Evolutionary conservation across 2,329 filamentous ascomycete genomes (phyloP).

Genomic region (Colletotrichum truncatum): DNA sequence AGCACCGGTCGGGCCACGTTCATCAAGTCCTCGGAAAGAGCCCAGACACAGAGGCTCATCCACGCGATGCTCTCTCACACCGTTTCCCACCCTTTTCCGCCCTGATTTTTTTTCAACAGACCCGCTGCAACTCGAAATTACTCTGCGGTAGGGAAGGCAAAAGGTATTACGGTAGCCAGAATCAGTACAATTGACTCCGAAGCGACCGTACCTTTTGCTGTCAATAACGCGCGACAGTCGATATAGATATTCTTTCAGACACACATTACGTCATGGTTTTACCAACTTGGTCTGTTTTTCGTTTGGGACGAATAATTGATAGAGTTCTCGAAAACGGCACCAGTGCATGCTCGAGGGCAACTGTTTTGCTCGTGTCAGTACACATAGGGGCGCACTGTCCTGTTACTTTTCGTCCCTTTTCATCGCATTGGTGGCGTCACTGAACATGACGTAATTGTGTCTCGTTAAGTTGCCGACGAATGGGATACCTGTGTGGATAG

Average conservation of each 20-base stretch:
- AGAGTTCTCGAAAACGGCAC: conserved; percentile 25
- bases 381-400: conserved; percentile 18
- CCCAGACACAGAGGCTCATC: neutral
- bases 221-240: neutral
- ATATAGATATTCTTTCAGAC: neutral
- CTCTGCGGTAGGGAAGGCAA: neutral
- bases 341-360: conserved; percentile 3
- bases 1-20: conserved; percentile 13
- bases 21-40: neutral
- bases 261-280: conserved; percentile 20
- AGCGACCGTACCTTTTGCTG: too few species aligned
- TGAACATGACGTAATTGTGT: conserved; percentile 27
- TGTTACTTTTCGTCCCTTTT: conserved; percentile 2
- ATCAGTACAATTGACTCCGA: neutral
- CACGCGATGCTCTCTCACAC: neutral
- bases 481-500: neutral
- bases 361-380: neutral
- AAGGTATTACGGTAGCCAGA: neutral
- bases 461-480: conserved; percentile 1
- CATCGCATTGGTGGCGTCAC: conserved; percentile 19
- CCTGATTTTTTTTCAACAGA: neutral
- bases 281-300: conserved; percentile 9
- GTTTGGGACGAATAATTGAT: conserved; percentile 22
- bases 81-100: neutral
- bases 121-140: neutral